Conservation (phyloP, 2,329 filamentous ascomycete genomes). For the Paraphoma chrysanthemicola region DNA sequence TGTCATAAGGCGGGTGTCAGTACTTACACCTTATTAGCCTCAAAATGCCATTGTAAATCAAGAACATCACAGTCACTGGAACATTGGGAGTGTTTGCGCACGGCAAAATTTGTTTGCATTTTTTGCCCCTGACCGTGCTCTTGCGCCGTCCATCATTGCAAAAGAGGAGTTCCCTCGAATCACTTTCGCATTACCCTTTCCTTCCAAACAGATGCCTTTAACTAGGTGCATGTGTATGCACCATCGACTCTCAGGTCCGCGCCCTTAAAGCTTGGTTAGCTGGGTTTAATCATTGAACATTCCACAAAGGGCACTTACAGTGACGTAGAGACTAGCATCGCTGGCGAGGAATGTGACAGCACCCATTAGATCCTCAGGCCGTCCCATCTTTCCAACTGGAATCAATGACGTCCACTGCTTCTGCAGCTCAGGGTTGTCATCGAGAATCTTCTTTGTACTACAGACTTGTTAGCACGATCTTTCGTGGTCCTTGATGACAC, state of each 20-base stretch:
- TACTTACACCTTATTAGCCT: background rate
- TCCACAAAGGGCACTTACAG: constrained; percentile 21
- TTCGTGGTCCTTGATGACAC: background rate
- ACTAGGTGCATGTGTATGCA: constrained; percentile 80
- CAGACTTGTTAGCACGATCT: constrained; percentile 17
- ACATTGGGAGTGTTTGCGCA: too few relatives aligned
- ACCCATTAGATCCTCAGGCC: constrained; percentile 90
- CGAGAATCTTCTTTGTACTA: constrained; percentile 91
- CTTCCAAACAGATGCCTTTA: background rate
- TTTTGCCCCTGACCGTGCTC: too few relatives aligned
- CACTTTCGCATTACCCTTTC: background rate
- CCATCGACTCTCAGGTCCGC: constrained; percentile 84
- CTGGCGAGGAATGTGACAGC: constrained; percentile 86
- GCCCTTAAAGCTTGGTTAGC: constrained; percentile 53
- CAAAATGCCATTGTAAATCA: background rate
- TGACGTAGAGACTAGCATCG: constrained; percentile 65
- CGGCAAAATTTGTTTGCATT: too few relatives aligned
- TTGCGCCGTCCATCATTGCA: too few relatives aligned
- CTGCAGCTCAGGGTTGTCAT: constrained; percentile 89
- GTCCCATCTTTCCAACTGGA: constrained; percentile 91
- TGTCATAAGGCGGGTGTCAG: constrained; percentile 1
- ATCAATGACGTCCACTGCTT: constrained; percentile 92
- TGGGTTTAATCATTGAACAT: background rate
- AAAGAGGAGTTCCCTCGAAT: too few relatives aligned
- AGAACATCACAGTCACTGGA: background rate